Conservation (phyloP, 345 rosid genomes). For the Limnanthes douglasii region DNA sequence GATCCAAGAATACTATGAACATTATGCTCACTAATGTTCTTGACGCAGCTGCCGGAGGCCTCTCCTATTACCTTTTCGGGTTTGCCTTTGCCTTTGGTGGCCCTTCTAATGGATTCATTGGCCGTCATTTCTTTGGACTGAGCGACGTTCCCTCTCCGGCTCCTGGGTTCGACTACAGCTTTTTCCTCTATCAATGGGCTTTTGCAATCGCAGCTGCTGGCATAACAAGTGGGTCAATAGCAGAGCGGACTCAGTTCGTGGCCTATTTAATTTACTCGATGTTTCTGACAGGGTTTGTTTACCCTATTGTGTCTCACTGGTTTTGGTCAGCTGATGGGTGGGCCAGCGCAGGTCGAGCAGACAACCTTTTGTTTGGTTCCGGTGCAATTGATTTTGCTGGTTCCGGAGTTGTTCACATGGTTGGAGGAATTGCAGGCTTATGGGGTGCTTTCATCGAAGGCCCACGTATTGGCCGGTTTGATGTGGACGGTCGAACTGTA, state of each 20-base stretch:
- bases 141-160: slow-evolving; percentile 9
- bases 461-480: slow-evolving; percentile 16
- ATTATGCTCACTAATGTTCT: slow-evolving; percentile 62
- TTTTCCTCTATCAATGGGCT: slow-evolving; percentile 55
- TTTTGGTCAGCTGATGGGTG: no score
- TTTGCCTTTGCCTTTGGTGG: slow-evolving; percentile 51
- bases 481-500: slow-evolving; percentile 10
- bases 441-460: slow-evolving; percentile 21
- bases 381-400: slow-evolving; percentile 34
- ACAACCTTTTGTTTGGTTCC: slow-evolving; percentile 16
- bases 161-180: slow-evolving; percentile 21
- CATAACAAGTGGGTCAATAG: slow-evolving; percentile 52
- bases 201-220: slow-evolving; percentile 63
- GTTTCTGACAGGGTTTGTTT: no score
- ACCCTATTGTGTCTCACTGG: no score
- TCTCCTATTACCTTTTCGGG: slow-evolving; percentile 52
- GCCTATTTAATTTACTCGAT: no score
- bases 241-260: slow-evolving; percentile 52
- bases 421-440: slow-evolving; percentile 40
- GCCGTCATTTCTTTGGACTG: slow-evolving; percentile 37
- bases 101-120: slow-evolving; percentile 47
- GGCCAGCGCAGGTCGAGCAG: no score
- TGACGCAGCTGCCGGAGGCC: slow-evolving; percentile 48
- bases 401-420: slow-evolving; percentile 31
- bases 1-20: slow-evolving; percentile 63